Percentiles rank a stretch among this genome's conserved stretches.
These are phyloP conservation scores for Candida nitratophila DNA, from an alignment of 805 yeast genomes.

Conservation along the genomic window DNA sequence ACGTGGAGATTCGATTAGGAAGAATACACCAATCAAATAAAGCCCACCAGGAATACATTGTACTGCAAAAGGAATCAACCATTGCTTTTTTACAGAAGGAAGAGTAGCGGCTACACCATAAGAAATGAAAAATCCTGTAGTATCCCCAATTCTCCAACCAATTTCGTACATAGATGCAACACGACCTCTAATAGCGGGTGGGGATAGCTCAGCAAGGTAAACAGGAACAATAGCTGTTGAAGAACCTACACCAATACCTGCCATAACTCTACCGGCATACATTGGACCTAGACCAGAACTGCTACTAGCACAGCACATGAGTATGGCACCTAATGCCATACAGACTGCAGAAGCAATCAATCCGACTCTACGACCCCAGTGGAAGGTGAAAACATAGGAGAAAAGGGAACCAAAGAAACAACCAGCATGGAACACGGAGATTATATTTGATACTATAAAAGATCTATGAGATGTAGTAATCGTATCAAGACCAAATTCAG, in stretches of 20 bases:
- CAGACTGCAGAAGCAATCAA: conserved; percentile 56
- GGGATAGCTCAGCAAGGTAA: conserved; percentile 82
- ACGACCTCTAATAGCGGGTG: conserved; percentile 73
- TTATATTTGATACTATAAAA: conserved; percentile 68
- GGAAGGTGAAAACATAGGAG: conserved; percentile 61
- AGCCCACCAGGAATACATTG: conserved; percentile 62
- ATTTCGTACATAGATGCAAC: conserved; percentile 77
- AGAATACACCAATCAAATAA: conserved; percentile 64
- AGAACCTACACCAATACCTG: conserved; percentile 68
- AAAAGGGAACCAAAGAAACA: conserved; percentile 62
- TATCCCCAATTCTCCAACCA: conserved; percentile 90
- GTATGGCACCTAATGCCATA: conserved; percentile 63
- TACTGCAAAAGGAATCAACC: conserved; percentile 46
- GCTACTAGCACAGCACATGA: conserved; percentile 61
- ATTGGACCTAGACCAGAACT: conserved; percentile 43
- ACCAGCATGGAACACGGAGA: conserved; percentile 77
- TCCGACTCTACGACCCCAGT: conserved; percentile 61
- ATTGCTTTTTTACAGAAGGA: conserved; percentile 31
- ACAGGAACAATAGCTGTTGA: conserved; percentile 76
- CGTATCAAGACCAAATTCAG: conserved; percentile 35
- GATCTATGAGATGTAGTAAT: conserved; percentile 52
- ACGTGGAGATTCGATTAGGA: conserved; percentile 83
- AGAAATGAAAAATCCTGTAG: conserved; percentile 75
- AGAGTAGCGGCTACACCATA: conserved; percentile 58
- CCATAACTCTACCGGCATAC: conserved; percentile 66